Evolutionary conservation across 352 stramenopile genomes (phyloP).

Genomic region (Pythium utonaiense): DNA sequence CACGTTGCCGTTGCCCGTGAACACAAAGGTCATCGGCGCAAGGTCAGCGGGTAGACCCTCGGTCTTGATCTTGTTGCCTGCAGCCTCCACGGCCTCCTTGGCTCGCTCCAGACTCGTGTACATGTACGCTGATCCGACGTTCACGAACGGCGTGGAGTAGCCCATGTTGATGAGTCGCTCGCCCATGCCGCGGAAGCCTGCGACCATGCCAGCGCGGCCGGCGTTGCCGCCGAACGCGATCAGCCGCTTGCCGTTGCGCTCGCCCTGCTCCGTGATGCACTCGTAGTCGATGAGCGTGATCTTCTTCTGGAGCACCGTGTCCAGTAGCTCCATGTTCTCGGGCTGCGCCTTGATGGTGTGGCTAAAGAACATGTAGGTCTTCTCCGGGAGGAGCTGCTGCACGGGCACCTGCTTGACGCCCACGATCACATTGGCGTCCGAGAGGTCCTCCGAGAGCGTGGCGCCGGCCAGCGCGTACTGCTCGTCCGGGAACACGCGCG

Average conservation of each 20-base stretch:
- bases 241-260: conserved; percentile 73
- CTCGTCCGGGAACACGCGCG: conserved; percentile 92
- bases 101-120: conserved; percentile 89
- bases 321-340: conserved; percentile 94
- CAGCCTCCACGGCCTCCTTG: conserved; percentile 76
- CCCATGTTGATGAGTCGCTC: conserved; percentile 91
- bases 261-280: conserved; percentile 89
- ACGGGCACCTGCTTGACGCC: conserved; percentile 93
- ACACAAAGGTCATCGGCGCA: conserved; percentile 87
- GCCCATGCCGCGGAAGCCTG: conserved; percentile 91
- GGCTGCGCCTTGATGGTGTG: conserved; percentile 97
- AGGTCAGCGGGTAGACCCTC: conserved; percentile 81
- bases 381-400: conserved; percentile 79
- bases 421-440: conserved; percentile 88
- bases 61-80: conserved; percentile 76
- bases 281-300: conserved; percentile 97
- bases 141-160: conserved; percentile 93
- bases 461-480: conserved; percentile 91
- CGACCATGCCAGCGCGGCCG: conserved; percentile 93
- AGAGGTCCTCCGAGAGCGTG: conserved; percentile 87
- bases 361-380: conserved; percentile 97
- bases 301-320: conserved; percentile 88
- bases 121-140: conserved; percentile 92
- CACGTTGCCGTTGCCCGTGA: conserved; percentile 95
- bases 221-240: conserved; percentile 95